These are phyloP conservation scores for Solanum ahanhuiri DNA, from an alignment of 257 asterid species.

Conservation along the genomic window DNA sequence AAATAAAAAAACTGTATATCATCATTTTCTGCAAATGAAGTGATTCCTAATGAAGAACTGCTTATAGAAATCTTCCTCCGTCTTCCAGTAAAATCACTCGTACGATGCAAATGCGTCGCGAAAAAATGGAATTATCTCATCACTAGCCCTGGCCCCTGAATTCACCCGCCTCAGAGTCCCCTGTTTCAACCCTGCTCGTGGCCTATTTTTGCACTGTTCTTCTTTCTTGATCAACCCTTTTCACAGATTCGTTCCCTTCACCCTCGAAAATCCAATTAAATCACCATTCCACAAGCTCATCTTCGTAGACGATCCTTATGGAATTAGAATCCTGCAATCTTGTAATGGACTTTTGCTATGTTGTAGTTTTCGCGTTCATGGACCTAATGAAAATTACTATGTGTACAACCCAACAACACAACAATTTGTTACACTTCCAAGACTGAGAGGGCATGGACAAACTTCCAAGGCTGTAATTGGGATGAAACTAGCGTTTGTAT, in stretches of 20 bases:
- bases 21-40: background rate
- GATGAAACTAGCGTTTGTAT: constrained; percentile 16
- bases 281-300: background rate
- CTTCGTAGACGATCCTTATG: background rate
- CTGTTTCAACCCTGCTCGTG: background rate
- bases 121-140: background rate
- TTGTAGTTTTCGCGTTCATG: background rate
- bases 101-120: background rate
- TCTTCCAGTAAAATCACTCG: background rate
- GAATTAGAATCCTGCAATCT: constrained; percentile 14
- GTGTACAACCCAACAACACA: constrained; percentile 24
- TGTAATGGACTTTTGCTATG: constrained; percentile 33
- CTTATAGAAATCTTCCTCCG: background rate
- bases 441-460: background rate
- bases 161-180: background rate
- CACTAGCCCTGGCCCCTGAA: background rate
- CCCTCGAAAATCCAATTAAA: background rate
- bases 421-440: constrained; percentile 11
- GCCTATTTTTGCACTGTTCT: background rate
- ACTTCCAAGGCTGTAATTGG: background rate
- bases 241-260: background rate
- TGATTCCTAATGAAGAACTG: background rate
- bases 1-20: background rate
- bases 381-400: background rate
- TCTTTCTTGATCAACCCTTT: background rate